These are phyloP conservation scores for Phyllostachys edulis DNA, from an alignment of 176 grass and related monocot species.

Conservation along the genomic window DNA sequence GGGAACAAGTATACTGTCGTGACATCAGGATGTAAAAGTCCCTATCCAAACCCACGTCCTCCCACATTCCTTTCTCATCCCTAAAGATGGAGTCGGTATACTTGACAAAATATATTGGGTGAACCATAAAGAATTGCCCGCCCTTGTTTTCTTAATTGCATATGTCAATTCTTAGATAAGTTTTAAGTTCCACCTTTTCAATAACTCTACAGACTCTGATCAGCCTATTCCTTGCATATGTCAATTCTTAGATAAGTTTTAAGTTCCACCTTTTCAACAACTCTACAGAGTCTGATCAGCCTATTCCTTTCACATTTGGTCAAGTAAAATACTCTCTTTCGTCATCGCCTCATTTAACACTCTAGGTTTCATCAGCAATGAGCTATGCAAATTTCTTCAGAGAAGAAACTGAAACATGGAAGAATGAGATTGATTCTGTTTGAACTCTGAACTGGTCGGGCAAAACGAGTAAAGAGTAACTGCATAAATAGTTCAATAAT, in stretches of 20 bases:
- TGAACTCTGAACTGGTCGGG: not conserved
- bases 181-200: conserved; percentile 24
- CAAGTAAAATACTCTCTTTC: not conserved
- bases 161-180: not conserved
- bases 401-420: not conserved
- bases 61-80: not conserved
- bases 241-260: conserved; percentile 14
- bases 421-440: not conserved
- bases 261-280: conserved; percentile 30
- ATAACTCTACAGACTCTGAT: not conserved
- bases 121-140: not conserved
- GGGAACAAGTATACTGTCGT: not conserved
- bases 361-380: not conserved
- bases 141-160: not conserved
- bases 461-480: not conserved
- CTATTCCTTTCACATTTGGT: not conserved
- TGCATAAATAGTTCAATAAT: not conserved
- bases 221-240: not conserved
- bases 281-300: not conserved
- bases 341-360: conserved; percentile 12
- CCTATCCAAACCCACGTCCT: not conserved
- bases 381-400: not conserved
- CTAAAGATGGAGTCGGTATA: not conserved
- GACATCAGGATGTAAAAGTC: not conserved
- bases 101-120: not conserved